Percentiles rank a stretch among this genome's conserved stretches.
These are phyloP conservation scores for Dacryopinax primogenitus DNA, from an alignment of 768 basidiomycete species.

Conservation along the genomic window DNA sequence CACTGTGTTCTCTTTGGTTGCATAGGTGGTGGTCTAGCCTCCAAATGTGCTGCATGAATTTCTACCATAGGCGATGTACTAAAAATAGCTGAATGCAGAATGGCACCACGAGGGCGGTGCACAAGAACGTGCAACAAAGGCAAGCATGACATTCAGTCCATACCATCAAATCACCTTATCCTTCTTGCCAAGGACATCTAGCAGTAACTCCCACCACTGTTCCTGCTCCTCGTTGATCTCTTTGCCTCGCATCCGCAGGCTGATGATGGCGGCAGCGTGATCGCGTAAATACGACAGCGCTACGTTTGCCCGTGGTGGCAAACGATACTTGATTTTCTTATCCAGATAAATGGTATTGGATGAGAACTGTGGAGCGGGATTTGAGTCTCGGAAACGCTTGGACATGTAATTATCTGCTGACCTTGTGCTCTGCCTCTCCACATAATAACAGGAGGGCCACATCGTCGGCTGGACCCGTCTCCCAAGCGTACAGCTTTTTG, in stretches of 20 bases:
- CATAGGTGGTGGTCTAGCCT: not conserved
- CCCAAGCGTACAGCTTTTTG: constrained; percentile 86
- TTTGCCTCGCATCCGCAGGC: constrained; percentile 47
- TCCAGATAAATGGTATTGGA: constrained; percentile 66
- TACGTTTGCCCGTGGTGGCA: constrained; percentile 56
- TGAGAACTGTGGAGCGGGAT: constrained; percentile 38
- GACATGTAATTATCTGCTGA: constrained; percentile 21
- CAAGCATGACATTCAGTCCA: not conserved
- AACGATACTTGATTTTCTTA: constrained; percentile 64
- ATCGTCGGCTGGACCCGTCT: constrained; percentile 81
- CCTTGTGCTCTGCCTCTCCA: constrained; percentile 85
- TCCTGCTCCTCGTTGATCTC: constrained; percentile 45
- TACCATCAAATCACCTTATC: not conserved
- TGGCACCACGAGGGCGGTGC: not conserved
- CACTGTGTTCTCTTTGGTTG: not conserved
- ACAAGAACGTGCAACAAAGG: not conserved
- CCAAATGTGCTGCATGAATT: not conserved
- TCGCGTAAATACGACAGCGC: constrained; percentile 70
- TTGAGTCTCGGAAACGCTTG: not conserved
- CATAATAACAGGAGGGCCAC: constrained; percentile 68
- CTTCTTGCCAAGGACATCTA: constrained; percentile 40
- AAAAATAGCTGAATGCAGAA: not conserved
- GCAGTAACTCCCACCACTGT: constrained; percentile 60
- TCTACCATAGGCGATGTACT: constrained; percentile 8
- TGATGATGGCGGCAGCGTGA: constrained; percentile 44